phyloP scores from a whole-genome alignment of 805 yeast genomes.

The Scheffersomyces ergatensis region DNA sequence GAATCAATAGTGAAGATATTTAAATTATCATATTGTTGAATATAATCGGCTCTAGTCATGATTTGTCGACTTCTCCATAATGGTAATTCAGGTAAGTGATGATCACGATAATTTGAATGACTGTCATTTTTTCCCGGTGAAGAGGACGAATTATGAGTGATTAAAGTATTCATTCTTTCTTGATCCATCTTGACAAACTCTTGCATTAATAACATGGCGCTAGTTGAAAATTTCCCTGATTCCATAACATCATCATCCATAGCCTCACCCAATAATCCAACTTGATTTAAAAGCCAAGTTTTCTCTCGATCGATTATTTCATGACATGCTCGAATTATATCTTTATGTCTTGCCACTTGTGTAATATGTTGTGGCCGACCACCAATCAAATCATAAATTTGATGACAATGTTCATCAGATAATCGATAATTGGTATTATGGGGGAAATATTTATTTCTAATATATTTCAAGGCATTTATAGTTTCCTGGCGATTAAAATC shows the following conservation, averaged over 20 bases:
- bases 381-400: conserved; percentile 69
- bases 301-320: conserved; percentile 74
- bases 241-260: conserved; percentile 94
- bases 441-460: conserved; percentile 44
- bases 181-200: conserved; percentile 71
- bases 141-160: conserved; percentile 11
- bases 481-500: conserved; percentile 60
- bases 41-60: conserved; percentile 82
- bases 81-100: conserved; percentile 68
- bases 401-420: conserved; percentile 39
- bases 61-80: conserved; percentile 81
- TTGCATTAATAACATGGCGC: conserved; percentile 71
- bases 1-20: conserved; percentile 81
- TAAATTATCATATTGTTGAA: conserved; percentile 69
- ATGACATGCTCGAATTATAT: conserved; percentile 62
- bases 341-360: conserved; percentile 60
- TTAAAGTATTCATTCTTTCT: conserved; percentile 24
- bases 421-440: conserved; percentile 30
- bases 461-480: conserved; percentile 48
- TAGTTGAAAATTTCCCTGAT: conserved; percentile 68
- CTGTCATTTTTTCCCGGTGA: conserved; percentile 35
- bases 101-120: conserved; percentile 31
- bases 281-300: conserved; percentile 82
- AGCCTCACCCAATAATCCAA: conserved; percentile 69
- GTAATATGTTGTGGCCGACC: conserved; percentile 83